Conservation (phyloP, 164 flowering plant genomes). For the Protea cynaroides region DNA sequence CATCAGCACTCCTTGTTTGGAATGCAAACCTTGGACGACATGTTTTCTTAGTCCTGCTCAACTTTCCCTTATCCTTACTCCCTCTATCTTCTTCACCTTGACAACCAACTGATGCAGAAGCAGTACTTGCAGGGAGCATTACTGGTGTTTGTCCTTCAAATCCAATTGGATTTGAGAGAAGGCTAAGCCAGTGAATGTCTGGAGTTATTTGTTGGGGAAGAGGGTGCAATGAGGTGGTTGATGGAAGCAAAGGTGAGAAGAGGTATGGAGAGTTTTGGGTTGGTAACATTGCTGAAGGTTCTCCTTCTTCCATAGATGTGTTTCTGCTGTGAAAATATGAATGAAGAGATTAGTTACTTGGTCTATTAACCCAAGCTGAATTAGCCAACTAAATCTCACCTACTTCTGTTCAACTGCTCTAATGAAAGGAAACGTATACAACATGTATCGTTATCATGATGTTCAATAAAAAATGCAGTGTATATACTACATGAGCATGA, state of each 20-base stretch:
- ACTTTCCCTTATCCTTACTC: conserved; percentile 14
- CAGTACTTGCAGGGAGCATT: neutral
- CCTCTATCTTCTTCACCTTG: conserved; percentile 10
- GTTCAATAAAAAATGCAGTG: no score
- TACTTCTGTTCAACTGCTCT: conserved; percentile 31
- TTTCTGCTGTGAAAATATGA: no score
- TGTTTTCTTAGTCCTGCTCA: conserved; percentile 27
- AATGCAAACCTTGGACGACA: conserved; percentile 59
- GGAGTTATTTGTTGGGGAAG: conserved; percentile 10
- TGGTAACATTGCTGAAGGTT: conserved; percentile 7
- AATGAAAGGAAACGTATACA: conserved; percentile 16
- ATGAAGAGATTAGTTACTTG: no score
- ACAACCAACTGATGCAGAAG: neutral
- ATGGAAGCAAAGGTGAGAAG: conserved; percentile 12
- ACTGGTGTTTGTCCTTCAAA: conserved; percentile 11
- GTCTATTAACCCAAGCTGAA: neutral
- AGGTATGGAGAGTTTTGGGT: conserved; percentile 13
- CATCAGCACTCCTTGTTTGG: conserved; percentile 54
- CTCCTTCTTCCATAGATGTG: conserved; percentile 12
- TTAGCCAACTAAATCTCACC: conserved; percentile 26
- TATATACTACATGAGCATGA: no score
- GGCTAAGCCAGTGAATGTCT: conserved; percentile 36
- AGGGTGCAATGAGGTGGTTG: conserved; percentile 11
- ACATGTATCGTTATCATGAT: conserved; percentile 20
- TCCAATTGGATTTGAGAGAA: conserved; percentile 19